A percentile compares a stretch with the other conserved stretches of the same genome.
Evolutionary conservation across 257 asterid genomes (phyloP).

Genomic region (Cynanchum wilfordii): DNA sequence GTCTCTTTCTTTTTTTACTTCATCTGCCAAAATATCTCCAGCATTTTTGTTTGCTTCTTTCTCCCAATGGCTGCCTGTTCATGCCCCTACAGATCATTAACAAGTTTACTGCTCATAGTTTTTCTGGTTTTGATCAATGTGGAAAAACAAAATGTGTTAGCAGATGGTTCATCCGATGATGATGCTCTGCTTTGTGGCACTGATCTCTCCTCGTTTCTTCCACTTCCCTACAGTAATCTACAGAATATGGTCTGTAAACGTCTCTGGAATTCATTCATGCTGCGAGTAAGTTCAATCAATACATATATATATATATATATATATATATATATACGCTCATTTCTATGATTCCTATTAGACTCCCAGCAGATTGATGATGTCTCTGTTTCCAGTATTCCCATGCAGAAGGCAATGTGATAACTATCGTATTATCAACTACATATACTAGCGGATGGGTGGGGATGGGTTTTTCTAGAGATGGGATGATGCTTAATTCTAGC

Average conservation of each 20-base stretch:
- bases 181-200: slow-evolving; percentile 40
- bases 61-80: slow-evolving; percentile 37
- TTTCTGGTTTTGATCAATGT: slow-evolving; percentile 21
- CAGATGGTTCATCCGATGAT: slow-evolving; percentile 13
- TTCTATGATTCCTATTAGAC: not conserved
- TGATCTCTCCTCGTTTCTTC: slow-evolving; percentile 65
- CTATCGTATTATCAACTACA: slow-evolving; percentile 63
- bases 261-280: slow-evolving; percentile 76
- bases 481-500: slow-evolving; percentile 85
- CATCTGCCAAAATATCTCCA: not conserved
- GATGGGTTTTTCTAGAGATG: slow-evolving; percentile 76
- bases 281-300: slow-evolving; percentile 43
- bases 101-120: not conserved
- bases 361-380: not conserved
- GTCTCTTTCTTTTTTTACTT: not conserved
- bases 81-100: slow-evolving; percentile 12
- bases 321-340: too few species aligned
- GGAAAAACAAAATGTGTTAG: slow-evolving; percentile 14
- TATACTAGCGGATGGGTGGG: slow-evolving; percentile 94
- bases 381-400: slow-evolving; percentile 54
- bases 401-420: slow-evolving; percentile 53
- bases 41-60: slow-evolving; percentile 10
- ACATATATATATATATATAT: too few species aligned
- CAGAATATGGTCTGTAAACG: slow-evolving; percentile 75
- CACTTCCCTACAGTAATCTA: slow-evolving; percentile 65